Base-by-base conservation (phyloP, 2,329 filamentous ascomycete genomes). In the Neonectria punicea region DNA sequence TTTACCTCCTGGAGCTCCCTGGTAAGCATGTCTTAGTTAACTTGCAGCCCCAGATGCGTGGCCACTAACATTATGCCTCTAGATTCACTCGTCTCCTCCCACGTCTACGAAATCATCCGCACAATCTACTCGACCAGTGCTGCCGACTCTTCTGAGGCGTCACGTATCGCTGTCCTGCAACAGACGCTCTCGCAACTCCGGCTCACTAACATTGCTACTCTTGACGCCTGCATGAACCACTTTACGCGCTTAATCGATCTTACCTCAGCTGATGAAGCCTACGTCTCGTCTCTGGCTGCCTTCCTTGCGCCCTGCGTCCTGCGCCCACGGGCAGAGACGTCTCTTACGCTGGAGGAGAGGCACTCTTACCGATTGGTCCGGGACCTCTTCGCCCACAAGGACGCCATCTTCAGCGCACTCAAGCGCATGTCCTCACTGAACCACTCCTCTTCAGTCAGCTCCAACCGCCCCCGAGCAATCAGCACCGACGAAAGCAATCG, bases 91-190 rank as follows among this genome's bases (percentile, higher is more conserved):
- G 95, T 99, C 67, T 98, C 96, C 61, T 97, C 94, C 44, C 95
- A 98, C 78, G 94, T 99, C 63, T 99, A 99, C 79, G 97, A 99
- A 82, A 98, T 99, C 76, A 91, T 99, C 77, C 94, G 97, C 82
- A 98, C 94, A 2, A 97, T 99, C 70, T 99, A 99, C 83, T 91
- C 90, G 51, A 94, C 92, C 14, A 91, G 93, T 13, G 86, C 92
- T 51, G 87, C 92, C 46, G 93, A 97, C 62, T 87, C 89, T 16
- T 89, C 90, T 4, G 93, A 97, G 73, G 86, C 90, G 56, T 90
- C 93, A 13, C 92, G 96, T 58, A 87, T 99, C 69, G 92, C 94
- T 59, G 93, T 98, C 66, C 88, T 99, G 36, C 96, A 99, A 80
- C 97, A 96, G 74, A 98, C 96, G 0, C 90, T 99, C 61, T 95